Conservation (phyloP, 345 rosid genomes). For the Hibiscus tridactylites region DNA sequence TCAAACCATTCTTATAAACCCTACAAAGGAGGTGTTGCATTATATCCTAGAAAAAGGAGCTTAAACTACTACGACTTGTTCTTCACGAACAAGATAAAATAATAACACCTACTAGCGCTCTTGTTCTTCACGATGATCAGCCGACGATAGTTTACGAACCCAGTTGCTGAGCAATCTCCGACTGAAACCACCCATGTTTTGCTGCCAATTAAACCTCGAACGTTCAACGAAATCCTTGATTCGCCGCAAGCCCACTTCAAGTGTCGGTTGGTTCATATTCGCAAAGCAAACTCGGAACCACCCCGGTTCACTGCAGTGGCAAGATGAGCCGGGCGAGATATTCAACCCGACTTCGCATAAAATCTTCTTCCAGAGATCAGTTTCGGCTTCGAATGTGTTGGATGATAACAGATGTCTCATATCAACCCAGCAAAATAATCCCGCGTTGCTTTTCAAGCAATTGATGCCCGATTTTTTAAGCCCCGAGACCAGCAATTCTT, state of each 20-base stretch:
- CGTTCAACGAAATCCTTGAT: slow-evolving; percentile 27
- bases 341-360: slow-evolving; percentile 62
- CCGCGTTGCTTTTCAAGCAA: slow-evolving; percentile 61
- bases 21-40: too few species aligned
- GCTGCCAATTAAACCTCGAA: neutral
- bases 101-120: slow-evolving; percentile 18
- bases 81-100: too few species aligned
- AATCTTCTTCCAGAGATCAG: slow-evolving; percentile 57
- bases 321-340: slow-evolving; percentile 81
- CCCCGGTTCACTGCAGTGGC: slow-evolving; percentile 80
- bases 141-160: slow-evolving; percentile 32
- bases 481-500: slow-evolving; percentile 43
- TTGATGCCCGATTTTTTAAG: slow-evolving; percentile 45
- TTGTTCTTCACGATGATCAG: slow-evolving; percentile 17
- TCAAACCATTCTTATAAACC: too few species aligned
- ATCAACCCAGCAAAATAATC: slow-evolving; percentile 90
- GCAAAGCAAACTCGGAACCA: slow-evolving; percentile 89
- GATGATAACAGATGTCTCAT: slow-evolving; percentile 50
- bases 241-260: slow-evolving; percentile 45
- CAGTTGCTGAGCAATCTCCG: slow-evolving; percentile 28
- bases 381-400: slow-evolving; percentile 61
- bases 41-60: too few species aligned
- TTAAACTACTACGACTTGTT: too few species aligned
- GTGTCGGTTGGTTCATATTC: slow-evolving; percentile 43
- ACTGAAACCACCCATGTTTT: slow-evolving; percentile 17